Percentiles rank a stretch among this genome's conserved stretches.
These are phyloP conservation scores for Gaeumannomyces sp. DNA, from an alignment of 2,329 filamentous ascomycete genomes.

Conservation along the genomic window DNA sequence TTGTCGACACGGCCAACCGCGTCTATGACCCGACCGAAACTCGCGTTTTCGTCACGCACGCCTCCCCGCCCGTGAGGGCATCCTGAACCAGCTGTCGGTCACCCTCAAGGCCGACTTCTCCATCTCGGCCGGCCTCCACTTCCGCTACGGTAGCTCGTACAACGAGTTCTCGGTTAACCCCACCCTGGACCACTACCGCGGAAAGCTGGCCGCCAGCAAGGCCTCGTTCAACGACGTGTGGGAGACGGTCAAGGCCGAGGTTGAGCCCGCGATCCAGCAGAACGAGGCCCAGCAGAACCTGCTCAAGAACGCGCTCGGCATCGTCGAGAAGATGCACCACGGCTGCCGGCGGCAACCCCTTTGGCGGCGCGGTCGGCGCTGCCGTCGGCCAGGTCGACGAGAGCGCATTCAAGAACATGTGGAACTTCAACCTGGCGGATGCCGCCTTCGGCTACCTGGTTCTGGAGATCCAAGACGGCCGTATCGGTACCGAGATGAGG, in stretches of 20 bases:
- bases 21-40: conserved; percentile 98
- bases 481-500: conserved; percentile 97
- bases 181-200: conserved; percentile 94
- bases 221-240: conserved; percentile 98
- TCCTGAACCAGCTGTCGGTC: conserved; percentile 95
- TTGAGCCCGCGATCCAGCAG: conserved; percentile 86
- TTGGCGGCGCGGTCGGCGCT: conserved; percentile 68
- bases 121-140: conserved; percentile 93
- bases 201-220: conserved; percentile 95
- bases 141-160: conserved; percentile 98
- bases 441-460: conserved; percentile 96
- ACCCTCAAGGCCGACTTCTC: conserved; percentile 98
- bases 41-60: conserved; percentile 92
- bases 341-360: conserved; percentile 92
- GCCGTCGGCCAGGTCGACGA: conserved; percentile 89
- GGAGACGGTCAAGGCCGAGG: conserved; percentile 96
- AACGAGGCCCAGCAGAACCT: conserved; percentile 93
- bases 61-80: conserved; percentile 90
- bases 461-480: conserved; percentile 87
- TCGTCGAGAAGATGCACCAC: conserved; percentile 96
- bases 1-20: conserved; percentile 95
- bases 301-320: conserved; percentile 80
- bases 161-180: conserved; percentile 99
- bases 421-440: conserved; percentile 98
- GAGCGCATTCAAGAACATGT: conserved; percentile 99